A percentile compares a stretch with the other conserved stretches of the same genome.
Evolutionary conservation across 179 eudicot genomes (phyloP).

Genomic region (Silene coronaria): DNA sequence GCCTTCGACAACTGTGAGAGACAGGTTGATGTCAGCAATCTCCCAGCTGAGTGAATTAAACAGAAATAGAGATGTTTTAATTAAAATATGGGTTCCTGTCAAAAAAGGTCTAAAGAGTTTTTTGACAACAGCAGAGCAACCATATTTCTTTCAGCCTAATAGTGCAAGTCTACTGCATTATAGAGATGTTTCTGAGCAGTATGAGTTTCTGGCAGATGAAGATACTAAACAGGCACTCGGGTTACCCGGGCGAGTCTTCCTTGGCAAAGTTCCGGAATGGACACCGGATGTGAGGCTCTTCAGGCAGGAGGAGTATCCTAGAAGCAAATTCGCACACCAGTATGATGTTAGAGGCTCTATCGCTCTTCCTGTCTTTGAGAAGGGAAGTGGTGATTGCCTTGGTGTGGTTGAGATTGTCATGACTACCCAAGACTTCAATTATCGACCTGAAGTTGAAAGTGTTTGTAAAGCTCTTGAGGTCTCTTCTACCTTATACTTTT

Average conservation of each 20-base stretch:
- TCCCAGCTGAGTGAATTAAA: slow-evolving; percentile 38
- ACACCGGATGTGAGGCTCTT: slow-evolving; percentile 74
- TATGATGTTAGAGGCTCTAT: slow-evolving; percentile 64
- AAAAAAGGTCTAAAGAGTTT: slow-evolving; percentile 45
- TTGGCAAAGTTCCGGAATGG: slow-evolving; percentile 75
- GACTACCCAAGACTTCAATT: slow-evolving; percentile 51
- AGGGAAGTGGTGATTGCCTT: slow-evolving; percentile 63
- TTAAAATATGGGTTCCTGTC: slow-evolving; percentile 85
- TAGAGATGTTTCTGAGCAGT: slow-evolving; percentile 50
- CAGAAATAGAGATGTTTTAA: slow-evolving; percentile 51
- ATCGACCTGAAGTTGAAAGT: slow-evolving; percentile 63
- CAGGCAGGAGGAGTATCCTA: slow-evolving; percentile 57
- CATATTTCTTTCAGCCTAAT: slow-evolving; percentile 39
- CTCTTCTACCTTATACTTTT: slow-evolving; percentile 15
- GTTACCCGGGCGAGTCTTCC: slow-evolving; percentile 80
- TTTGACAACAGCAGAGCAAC: slow-evolving; percentile 70
- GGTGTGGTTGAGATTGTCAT: slow-evolving; percentile 83
- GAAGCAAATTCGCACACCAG: slow-evolving; percentile 47
- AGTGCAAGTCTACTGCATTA: slow-evolving; percentile 41
- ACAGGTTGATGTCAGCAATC: slow-evolving; percentile 53
- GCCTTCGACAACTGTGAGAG: slow-evolving; percentile 36
- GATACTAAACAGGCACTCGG: slow-evolving; percentile 52
- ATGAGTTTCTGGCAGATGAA: slow-evolving; percentile 63
- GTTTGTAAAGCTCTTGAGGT: slow-evolving; percentile 93
- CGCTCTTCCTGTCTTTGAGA: slow-evolving; percentile 80